Conservation (phyloP, 345 rosid genomes). For the Xanthoceras sorbifolium region DNA sequence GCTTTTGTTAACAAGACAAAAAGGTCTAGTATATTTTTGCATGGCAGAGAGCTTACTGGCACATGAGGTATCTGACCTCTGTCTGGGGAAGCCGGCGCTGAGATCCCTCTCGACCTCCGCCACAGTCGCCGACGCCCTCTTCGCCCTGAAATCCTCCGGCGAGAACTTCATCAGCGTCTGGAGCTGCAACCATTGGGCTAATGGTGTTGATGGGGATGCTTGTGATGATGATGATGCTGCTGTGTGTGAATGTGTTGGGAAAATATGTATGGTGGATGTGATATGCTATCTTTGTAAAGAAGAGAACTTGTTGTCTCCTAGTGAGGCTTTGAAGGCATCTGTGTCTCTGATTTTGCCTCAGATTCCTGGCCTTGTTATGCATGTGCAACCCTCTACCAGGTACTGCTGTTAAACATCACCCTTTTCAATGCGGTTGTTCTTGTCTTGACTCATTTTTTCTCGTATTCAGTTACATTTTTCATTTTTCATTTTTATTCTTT, state of each 20-base stretch:
- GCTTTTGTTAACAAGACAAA: neutral
- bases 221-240: constrained; percentile 4
- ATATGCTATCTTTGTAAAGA: constrained; percentile 70
- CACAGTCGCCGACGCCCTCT: constrained; percentile 56
- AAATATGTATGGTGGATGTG: constrained; percentile 86
- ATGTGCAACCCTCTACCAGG: constrained; percentile 75
- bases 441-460: neutral
- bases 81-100: constrained; percentile 92
- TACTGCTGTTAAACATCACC: constrained; percentile 38
- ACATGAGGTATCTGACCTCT: constrained; percentile 76
- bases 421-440: neutral
- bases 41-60: constrained; percentile 78
- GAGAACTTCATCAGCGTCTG: constrained; percentile 71
- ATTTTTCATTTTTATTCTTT: neutral
- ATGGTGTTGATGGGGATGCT: neutral
- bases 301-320: constrained; percentile 51
- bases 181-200: constrained; percentile 56
- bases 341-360: constrained; percentile 68
- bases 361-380: constrained; percentile 46
- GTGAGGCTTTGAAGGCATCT: constrained; percentile 53
- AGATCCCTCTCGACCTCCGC: constrained; percentile 57
- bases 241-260: constrained; percentile 75
- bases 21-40: constrained; percentile 27
- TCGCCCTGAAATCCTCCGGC: constrained; percentile 58
- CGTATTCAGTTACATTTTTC: too few species aligned